Evolutionary conservation across 2,329 filamentous ascomycete genomes (phyloP).

Genomic region (Monilinia laxa): DNA sequence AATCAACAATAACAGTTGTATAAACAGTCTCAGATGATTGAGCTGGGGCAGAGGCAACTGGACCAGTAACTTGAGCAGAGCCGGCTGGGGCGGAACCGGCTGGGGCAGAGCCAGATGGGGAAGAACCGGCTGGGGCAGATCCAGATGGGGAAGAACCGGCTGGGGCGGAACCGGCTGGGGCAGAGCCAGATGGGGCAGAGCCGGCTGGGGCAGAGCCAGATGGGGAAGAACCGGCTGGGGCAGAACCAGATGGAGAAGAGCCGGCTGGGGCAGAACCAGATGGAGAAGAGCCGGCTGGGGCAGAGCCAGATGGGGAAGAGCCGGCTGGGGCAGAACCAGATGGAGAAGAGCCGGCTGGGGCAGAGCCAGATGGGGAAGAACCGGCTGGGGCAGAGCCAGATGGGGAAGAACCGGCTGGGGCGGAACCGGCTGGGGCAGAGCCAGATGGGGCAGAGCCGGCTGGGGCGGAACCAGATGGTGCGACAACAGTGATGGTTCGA

Average conservation of each 20-base stretch:
- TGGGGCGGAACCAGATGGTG: background rate
- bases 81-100: background rate
- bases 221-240: background rate
- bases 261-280: background rate
- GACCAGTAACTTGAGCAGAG: background rate
- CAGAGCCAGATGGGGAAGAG: background rate
- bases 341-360: background rate
- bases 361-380: too few relatives aligned
- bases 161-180: background rate
- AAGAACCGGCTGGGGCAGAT: background rate
- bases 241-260: background rate
- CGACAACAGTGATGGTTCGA: background rate
- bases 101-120: background rate
- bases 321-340: background rate
- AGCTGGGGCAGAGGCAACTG: background rate
- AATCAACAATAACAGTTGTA: slow-evolving; percentile 1
- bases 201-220: background rate
- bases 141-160: background rate
- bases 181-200: background rate
- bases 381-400: background rate
- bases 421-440: background rate
- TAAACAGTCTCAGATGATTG: background rate
- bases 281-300: too few relatives aligned
- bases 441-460: background rate
- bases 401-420: background rate